A percentile compares a stretch with the other conserved stretches of the same genome.
phyloP scores from a whole-genome alignment of 306 rosid species.

The Castanea sativa region DNA sequence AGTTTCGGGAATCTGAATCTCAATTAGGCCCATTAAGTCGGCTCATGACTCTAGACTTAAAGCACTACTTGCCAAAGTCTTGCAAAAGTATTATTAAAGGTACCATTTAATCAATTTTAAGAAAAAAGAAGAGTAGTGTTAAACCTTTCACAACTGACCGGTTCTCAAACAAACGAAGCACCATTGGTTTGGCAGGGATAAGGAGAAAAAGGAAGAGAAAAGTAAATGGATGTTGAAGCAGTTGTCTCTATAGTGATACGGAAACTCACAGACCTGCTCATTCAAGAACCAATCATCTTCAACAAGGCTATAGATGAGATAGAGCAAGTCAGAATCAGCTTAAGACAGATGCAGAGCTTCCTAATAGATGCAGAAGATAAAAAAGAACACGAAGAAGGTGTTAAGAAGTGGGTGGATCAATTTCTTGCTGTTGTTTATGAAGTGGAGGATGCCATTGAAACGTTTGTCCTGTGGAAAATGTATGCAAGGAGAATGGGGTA shows the following conservation, averaged over 20 bases:
- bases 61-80: too few species aligned
- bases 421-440: not conserved
- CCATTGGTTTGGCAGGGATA: not conserved
- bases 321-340: not conserved
- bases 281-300: not conserved
- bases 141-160: too few species aligned
- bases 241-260: not conserved
- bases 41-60: too few species aligned
- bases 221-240: not conserved
- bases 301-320: not conserved
- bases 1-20: too few species aligned
- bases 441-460: not conserved
- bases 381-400: not conserved
- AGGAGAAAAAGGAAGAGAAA: not conserved
- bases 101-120: too few species aligned
- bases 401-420: not conserved
- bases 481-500: not conserved
- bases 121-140: too few species aligned
- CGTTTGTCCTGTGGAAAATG: not conserved
- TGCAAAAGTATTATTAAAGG: too few species aligned
- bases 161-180: not conserved
- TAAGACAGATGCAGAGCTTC: not conserved
- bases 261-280: not conserved
- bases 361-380: not conserved
- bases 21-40: too few species aligned